phyloP scores from a whole-genome alignment of 208 protist species.

The Leishmania major region DNA sequence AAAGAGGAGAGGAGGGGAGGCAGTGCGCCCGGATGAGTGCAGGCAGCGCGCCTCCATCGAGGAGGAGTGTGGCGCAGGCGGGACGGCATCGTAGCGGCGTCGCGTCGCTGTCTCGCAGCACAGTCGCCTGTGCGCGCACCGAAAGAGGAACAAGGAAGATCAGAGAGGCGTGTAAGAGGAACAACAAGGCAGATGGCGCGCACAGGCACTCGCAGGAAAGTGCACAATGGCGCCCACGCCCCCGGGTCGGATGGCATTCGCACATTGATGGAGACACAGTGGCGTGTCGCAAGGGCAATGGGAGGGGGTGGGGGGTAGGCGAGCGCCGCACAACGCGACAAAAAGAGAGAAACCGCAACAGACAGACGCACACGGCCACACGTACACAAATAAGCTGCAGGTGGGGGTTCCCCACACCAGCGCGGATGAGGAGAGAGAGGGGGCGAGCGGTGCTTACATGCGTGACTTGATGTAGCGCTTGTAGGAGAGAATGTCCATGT shows the following conservation, averaged over 20 bases:
- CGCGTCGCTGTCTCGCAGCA: neutral
- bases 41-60: neutral
- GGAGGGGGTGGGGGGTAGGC: neutral
- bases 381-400: neutral
- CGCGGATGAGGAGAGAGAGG: neutral
- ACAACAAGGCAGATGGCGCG: neutral
- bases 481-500: slow-evolving; percentile 39
- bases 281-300: neutral
- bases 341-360: too few relatives aligned
- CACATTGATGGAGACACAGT: neutral
- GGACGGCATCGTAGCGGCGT: neutral
- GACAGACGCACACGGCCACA: neutral
- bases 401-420: neutral
- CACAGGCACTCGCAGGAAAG: neutral
- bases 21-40: neutral
- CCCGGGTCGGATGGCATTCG: neutral
- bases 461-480: slow-evolving; percentile 25
- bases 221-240: neutral
- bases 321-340: neutral
- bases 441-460: neutral
- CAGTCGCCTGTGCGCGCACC: neutral
- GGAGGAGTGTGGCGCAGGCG: neutral
- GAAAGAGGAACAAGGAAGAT: too few relatives aligned
- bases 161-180: too few relatives aligned
- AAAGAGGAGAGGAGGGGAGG: neutral